Conservation (phyloP, 208 protist genomes). For the Novymonas esmeraldas region DNA sequence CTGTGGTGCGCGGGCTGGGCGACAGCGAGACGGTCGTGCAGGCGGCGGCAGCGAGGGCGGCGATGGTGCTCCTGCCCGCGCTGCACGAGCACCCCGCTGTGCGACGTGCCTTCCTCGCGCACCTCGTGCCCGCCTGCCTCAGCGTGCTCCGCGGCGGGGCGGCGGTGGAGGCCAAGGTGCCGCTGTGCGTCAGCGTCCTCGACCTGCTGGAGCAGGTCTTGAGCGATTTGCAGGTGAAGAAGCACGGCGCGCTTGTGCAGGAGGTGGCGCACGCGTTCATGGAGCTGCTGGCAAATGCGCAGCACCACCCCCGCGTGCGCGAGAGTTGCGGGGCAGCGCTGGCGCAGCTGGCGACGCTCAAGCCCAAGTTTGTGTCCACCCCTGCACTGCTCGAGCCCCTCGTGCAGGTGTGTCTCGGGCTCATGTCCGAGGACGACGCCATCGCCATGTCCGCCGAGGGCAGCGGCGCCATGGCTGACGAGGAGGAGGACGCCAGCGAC, state of each 20-base stretch:
- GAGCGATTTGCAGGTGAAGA: conserved; percentile 54
- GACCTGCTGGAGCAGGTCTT: conserved; percentile 73
- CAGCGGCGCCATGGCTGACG: conserved; percentile 35
- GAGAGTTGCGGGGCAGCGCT: conserved; percentile 60
- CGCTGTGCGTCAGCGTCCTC: conserved; percentile 65
- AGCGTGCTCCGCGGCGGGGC: conserved; percentile 38
- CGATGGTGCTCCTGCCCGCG: conserved; percentile 54
- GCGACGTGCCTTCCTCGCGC: conserved; percentile 38
- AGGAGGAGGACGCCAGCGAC: conserved; percentile 31
- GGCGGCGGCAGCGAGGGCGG: conserved; percentile 63
- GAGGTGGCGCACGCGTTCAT: conserved; percentile 39
- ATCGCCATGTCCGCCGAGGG: conserved; percentile 59
- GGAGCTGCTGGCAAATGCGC: conserved; percentile 36
- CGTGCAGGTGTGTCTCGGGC: conserved; percentile 51
- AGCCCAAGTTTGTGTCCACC: conserved; percentile 73
- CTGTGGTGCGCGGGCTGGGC: conserved; percentile 63
- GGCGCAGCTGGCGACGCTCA: conserved; percentile 46
- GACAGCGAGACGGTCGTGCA: conserved; percentile 65
- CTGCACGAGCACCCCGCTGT: conserved; percentile 41
- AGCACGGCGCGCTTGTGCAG: conserved; percentile 36
- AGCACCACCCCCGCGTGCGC: conserved; percentile 47
- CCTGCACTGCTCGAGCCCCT: conserved; percentile 54
- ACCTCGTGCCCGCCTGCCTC: conserved; percentile 49
- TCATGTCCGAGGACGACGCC: conserved; percentile 81
- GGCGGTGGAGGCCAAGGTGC: conserved; percentile 28